phyloP scores from a whole-genome alignment of 805 yeast species.

The Kodamaea sagamina region DNA sequence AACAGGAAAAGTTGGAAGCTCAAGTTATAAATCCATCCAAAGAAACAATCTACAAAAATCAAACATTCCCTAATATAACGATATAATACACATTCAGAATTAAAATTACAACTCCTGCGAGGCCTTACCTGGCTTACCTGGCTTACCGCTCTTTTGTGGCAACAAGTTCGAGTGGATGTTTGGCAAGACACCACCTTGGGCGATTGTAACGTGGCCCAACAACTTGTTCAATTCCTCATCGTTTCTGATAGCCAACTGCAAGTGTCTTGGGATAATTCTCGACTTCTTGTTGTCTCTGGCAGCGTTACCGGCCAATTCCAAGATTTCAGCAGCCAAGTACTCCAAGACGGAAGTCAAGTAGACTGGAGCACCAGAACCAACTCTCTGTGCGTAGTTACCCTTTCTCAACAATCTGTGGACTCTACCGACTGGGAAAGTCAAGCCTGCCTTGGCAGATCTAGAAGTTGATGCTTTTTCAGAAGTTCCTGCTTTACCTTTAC shows the following conservation, averaged over 20 bases:
- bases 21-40: no score
- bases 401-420: conserved; percentile 94
- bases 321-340: conserved; percentile 95
- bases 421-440: conserved; percentile 99
- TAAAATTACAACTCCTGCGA: conserved; percentile 61
- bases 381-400: conserved; percentile 98
- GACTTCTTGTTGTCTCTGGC: conserved; percentile 69
- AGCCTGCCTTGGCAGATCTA: conserved; percentile 98
- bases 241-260: conserved; percentile 97
- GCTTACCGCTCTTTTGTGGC: conserved; percentile 70
- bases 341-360: conserved; percentile 96
- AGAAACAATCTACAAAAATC: conserved; percentile 4
- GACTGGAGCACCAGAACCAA: conserved; percentile 99
- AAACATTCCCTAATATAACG: neutral
- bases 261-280: conserved; percentile 98
- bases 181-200: conserved; percentile 99
- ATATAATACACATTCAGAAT: conserved; percentile 11
- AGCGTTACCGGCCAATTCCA: conserved; percentile 98
- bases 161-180: conserved; percentile 92
- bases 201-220: conserved; percentile 81
- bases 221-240: conserved; percentile 98
- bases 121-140: conserved; percentile 53
- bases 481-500: conserved; percentile 91
- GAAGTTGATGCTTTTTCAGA: conserved; percentile 95
- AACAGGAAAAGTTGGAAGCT: no score